Conservation (phyloP, 805 yeast genomes). For the Starmera dryadoides region DNA sequence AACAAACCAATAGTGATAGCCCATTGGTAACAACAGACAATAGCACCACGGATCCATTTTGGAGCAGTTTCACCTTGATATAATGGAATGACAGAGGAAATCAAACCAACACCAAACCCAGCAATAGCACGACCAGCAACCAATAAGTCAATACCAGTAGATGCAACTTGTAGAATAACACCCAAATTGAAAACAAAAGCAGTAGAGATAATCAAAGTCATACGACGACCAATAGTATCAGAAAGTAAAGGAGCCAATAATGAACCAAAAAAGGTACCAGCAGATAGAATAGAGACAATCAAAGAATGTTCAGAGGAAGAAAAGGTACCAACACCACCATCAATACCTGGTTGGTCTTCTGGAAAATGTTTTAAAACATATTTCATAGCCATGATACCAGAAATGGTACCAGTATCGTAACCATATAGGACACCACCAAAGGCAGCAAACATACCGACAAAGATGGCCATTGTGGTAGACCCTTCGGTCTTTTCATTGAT, state of each 20-base stretch:
- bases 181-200: conserved; percentile 46
- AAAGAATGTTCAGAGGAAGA: conserved; percentile 45
- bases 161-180: conserved; percentile 38
- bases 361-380: conserved; percentile 40
- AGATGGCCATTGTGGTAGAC: conserved; percentile 38
- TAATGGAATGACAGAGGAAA: conserved; percentile 66
- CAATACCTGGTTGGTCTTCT: conserved; percentile 17
- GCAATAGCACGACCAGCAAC: conserved; percentile 67
- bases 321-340: conserved; percentile 22
- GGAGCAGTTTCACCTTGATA: conserved; percentile 81
- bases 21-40: conserved; percentile 71
- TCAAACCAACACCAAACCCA: conserved; percentile 68
- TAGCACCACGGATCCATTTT: conserved; percentile 69
- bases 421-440: conserved; percentile 63
- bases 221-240: conserved; percentile 50
- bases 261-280: conserved; percentile 69
- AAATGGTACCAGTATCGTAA: conserved; percentile 61
- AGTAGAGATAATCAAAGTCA: conserved; percentile 35
- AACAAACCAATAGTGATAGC: conserved; percentile 66
- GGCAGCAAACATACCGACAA: conserved; percentile 56
- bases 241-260: conserved; percentile 50
- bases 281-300: conserved; percentile 66
- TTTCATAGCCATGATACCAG: conserved; percentile 59
- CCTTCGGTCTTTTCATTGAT: conserved; percentile 42
- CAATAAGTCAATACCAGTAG: conserved; percentile 39